Percentiles rank a stretch among this genome's conserved stretches.
Conservation (phyloP, 2,329 filamentous ascomycete genomes). For the Erysiphe pulchra region DNA sequence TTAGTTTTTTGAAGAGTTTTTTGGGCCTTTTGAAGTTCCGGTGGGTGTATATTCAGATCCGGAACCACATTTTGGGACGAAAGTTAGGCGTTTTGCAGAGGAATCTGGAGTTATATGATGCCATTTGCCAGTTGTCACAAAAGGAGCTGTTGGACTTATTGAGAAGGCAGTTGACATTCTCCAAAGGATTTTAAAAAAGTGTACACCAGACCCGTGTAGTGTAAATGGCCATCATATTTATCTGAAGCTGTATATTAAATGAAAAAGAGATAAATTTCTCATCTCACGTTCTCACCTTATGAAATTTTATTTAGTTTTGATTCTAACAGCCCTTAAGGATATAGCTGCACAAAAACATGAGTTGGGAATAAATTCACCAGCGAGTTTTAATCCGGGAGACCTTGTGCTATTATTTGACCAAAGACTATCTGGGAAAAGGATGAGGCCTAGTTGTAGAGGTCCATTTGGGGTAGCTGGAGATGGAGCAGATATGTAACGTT, state of each 20-base stretch:
- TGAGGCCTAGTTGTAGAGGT: background rate
- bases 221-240: background rate
- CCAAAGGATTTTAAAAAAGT: background rate
- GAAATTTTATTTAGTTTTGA: background rate
- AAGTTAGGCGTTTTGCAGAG: background rate
- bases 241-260: background rate
- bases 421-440: background rate
- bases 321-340: background rate
- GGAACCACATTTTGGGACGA: background rate
- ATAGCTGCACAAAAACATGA: background rate
- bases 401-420: conserved; percentile 1
- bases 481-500: background rate
- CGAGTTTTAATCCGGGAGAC: background rate
- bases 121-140: background rate
- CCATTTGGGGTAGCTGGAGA: background rate
- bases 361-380: background rate
- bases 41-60: background rate
- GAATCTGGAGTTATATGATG: background rate
- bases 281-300: background rate
- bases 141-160: background rate
- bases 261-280: background rate
- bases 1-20: background rate
- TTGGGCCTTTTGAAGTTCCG: background rate
- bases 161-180: background rate
- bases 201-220: background rate